Evolutionary conservation across 257 asterid species (phyloP).

Genomic region (Plantago elongata): DNA sequence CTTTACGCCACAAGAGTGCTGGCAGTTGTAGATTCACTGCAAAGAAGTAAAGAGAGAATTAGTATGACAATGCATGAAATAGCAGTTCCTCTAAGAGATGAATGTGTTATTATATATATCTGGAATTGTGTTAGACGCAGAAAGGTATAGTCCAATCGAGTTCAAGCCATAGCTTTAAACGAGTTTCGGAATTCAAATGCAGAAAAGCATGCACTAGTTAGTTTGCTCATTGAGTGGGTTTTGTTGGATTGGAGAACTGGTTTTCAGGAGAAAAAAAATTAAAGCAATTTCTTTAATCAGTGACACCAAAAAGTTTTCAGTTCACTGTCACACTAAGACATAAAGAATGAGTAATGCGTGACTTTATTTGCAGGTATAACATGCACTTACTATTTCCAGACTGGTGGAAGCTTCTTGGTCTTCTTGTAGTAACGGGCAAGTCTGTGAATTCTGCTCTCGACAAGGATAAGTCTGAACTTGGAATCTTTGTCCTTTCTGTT

Average conservation of each 20-base stretch:
- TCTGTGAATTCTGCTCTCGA: constrained; percentile 62
- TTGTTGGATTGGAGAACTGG: too few species aligned
- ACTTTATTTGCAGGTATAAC: not conserved
- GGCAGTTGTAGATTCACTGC: constrained; percentile 65
- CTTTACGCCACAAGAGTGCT: constrained; percentile 57
- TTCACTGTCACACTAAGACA: too few species aligned
- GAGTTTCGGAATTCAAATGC: too few species aligned
- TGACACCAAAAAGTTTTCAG: not conserved
- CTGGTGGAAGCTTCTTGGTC: constrained; percentile 73
- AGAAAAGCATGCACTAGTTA: too few species aligned
- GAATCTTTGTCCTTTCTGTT: constrained; percentile 75
- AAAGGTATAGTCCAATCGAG: too few species aligned
- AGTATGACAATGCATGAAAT: not conserved
- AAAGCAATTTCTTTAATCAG: too few species aligned
- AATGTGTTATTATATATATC: not conserved
- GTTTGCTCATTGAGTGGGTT: too few species aligned
- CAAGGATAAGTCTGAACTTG: constrained; percentile 60
- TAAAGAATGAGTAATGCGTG: too few species aligned
- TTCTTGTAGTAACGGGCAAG: constrained; percentile 68
- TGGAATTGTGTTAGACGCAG: too few species aligned
- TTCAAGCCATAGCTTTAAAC: too few species aligned
- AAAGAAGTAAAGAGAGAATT: constrained; percentile 8
- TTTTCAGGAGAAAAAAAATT: too few species aligned
- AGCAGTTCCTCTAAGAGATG: not conserved
- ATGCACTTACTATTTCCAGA: constrained; percentile 60